Base-by-base conservation (phyloP, 139 green algal genomes). In the Haematococcus sp. region DNA sequence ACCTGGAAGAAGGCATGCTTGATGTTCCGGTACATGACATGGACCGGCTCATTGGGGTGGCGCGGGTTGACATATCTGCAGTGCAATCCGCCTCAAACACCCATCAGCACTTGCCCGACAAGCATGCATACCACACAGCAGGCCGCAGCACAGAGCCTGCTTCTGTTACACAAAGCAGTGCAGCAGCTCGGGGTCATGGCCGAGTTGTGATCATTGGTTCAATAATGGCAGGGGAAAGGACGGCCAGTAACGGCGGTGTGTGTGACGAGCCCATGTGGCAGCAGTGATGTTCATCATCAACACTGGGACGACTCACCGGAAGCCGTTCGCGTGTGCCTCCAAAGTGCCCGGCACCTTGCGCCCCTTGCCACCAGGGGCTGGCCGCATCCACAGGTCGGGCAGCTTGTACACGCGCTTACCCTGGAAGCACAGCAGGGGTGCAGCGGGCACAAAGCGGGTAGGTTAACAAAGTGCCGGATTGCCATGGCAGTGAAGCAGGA, bases 1-100 rank as follows among this genome's bases (percentile, higher is more conserved):
- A 66, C 66, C 85, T 98, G 94, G 86, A 98, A 98, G 81, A 99
- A 97, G 3, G 94, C 94, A 75, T 98, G 93, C 82, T 94, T 95
- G 81, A 99, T 97, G 87, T 99, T 99, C 71, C 88, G 87, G 84
- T 91, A 93, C 92, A 98, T 98, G 67, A 99, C 87, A 80, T 99
- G 94, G 44, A 99, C 75, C 52, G 86, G 74, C 83, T 98, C 95
- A 59, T 85, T 88, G 25, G 66, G n/a, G 30, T 72, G 66, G 73
- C 91, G 92, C 28, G 90, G 89, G 35, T 81, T 89, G n/a, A 74
- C 68, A 79, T 98, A 99, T 34, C 95, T 87, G 40, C 43, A 30
- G 19, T 61, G 4, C 54, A 32, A 61, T 34, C 23, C 30, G 25
- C 23, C 34, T 65, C 28, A 61, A 7, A 61, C 11, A 13, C 9